Conservation (phyloP, 1,284 basidiomycete species). For the Puccinia hordei region DNA sequence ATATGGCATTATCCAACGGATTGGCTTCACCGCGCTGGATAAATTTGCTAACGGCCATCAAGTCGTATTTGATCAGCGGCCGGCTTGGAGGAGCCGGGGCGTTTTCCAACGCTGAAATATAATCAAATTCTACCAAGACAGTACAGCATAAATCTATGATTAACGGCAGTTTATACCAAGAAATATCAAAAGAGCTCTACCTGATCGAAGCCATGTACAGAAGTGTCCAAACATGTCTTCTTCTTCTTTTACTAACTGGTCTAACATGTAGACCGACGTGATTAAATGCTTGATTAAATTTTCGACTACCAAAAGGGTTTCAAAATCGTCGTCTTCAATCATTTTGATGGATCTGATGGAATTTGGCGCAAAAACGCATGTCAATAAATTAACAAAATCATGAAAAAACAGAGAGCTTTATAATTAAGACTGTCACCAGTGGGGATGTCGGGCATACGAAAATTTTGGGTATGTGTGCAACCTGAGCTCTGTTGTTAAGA, state of each 20-base stretch:
- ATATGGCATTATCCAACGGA: slow-evolving; percentile 27
- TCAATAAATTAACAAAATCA: neutral
- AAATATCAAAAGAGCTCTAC: slow-evolving; percentile 8
- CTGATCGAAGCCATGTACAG: slow-evolving; percentile 46
- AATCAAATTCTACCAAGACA: slow-evolving; percentile 37
- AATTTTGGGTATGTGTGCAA: slow-evolving; percentile 27
- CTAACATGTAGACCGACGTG: slow-evolving; percentile 8
- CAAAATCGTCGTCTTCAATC: slow-evolving; percentile 42
- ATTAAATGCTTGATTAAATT: slow-evolving; percentile 36
- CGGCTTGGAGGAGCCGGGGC: slow-evolving; percentile 1
- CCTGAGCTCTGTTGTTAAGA: slow-evolving; percentile 32
- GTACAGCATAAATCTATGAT: neutral
- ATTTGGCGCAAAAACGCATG: neutral
- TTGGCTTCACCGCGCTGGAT: slow-evolving; percentile 39
- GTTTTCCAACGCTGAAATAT: slow-evolving; percentile 25
- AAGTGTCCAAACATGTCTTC: slow-evolving; percentile 38
- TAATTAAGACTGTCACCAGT: neutral
- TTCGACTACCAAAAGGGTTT: slow-evolving; percentile 29
- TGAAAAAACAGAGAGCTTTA: neutral
- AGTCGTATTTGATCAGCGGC: slow-evolving; percentile 35
- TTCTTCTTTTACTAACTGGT: slow-evolving; percentile 32
- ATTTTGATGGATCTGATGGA: slow-evolving; percentile 25
- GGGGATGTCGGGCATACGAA: slow-evolving; percentile 17
- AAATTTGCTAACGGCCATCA: slow-evolving; percentile 42
- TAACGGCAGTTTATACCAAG: neutral